Percentiles rank a stretch among this genome's conserved stretches.
Evolutionary conservation across 164 flowering plant species (phyloP).

Genomic region (Stephania yunnanensis): DNA sequence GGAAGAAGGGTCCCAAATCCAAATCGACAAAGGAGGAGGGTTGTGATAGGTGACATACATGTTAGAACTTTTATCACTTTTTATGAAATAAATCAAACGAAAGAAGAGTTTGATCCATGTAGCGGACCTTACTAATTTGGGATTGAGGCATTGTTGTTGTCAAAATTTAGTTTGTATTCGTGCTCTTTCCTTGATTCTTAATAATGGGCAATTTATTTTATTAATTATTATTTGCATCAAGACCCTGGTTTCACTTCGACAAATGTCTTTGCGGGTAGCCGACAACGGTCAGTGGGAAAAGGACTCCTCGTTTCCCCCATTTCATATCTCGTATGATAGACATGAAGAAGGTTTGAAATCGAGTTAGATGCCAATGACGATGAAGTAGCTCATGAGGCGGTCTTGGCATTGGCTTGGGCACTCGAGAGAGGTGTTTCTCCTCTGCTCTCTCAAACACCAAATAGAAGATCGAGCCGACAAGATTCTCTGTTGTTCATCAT

Average conservation of each 20-base stretch:
- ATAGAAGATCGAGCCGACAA: conserved; percentile 33
- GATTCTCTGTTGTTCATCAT: conserved; percentile 43
- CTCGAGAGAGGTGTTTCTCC: conserved; percentile 75
- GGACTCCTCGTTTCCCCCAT: conserved; percentile 95
- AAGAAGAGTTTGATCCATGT: no score
- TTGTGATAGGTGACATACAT: no score
- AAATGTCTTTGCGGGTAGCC: conserved; percentile 40
- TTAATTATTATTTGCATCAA: background rate
- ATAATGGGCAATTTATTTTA: no score
- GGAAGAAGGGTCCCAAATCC: no score
- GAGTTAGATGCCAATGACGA: conserved; percentile 48
- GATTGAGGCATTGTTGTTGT: no score
- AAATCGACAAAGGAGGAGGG: no score
- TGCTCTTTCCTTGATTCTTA: no score
- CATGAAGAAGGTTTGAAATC: conserved; percentile 35
- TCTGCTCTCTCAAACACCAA: conserved; percentile 50
- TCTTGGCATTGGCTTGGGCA: conserved; percentile 72
- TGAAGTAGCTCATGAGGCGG: conserved; percentile 66
- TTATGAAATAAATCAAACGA: no score
- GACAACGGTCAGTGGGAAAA: conserved; percentile 84
- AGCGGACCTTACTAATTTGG: no score
- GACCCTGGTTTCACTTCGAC: background rate
- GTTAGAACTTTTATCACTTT: no score
- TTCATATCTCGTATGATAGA: conserved; percentile 40
- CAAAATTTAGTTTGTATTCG: no score